Base-by-base conservation (phyloP, 1,284 basidiomycete species). In the Cryptococcus sp. region DNA sequence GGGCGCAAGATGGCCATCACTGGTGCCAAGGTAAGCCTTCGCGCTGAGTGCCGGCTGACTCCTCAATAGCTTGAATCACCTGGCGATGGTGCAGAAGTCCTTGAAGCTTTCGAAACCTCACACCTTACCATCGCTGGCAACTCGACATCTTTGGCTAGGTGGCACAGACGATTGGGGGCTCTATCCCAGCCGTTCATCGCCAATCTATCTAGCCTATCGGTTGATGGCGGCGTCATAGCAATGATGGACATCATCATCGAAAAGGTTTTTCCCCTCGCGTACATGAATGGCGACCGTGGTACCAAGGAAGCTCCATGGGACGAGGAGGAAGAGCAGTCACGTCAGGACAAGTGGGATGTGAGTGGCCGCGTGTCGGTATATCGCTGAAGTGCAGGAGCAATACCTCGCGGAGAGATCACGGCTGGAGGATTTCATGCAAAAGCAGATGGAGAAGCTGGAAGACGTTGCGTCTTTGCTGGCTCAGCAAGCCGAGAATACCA, bases 111-210 rank as follows among this genome's bases (percentile, higher is more conserved):
- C 63, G 80, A 85, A 57, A 72, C 67, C 38, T 87, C 84, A 13
- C 82, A 83, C 56, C 82, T 99, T 7, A 73, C 83, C 16, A 78
- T 99, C 20, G 82, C 82, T 3, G 93, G 90, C 1, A 99, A 99
- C 76, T 89, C 89, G 0, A 87, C 89, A 0, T 87, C 89, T 64
- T 81, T 95, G 39, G 89, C 88, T 1, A 83, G 84, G 0, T 99
- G 95, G 95, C 85, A 97, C 69, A 82, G 87, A 2, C 89, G 87
- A 61, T 83, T 99, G 1, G 95, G 95, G 3, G 90, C 91, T 66
- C 82, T 83, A 55, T 74, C 71, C 4, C 44, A 58, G 19, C 74
- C 78, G 0, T 90, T 85, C 68, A 80, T 92, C 26, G 85, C 91
- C 0, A 89, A 88, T 1, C 76, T 98, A 58, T 84, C 87, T 52